These are phyloP conservation scores for Melastoma candidum DNA, from an alignment of 441 rosid species.

Conservation along the genomic window DNA sequence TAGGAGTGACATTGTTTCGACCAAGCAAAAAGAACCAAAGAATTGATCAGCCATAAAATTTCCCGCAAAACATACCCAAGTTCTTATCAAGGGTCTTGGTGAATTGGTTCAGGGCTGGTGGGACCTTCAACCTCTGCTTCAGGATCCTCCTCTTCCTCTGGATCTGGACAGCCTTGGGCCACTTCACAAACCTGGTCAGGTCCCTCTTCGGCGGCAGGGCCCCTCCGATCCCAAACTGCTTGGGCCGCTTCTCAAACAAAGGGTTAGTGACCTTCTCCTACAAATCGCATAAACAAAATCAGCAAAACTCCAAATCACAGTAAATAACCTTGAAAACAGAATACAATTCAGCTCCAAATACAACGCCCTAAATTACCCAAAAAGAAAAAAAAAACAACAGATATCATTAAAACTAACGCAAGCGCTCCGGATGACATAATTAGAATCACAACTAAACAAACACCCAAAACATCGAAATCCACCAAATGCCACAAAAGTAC, in stretches of 20 bases:
- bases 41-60: not conserved
- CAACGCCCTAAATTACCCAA: no score
- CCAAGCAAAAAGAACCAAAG: no score
- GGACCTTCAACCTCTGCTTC: constrained; percentile 85
- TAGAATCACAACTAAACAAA: no score
- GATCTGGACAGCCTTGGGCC: constrained; percentile 74
- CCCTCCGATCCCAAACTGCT: constrained; percentile 89
- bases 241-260: constrained; percentile 73
- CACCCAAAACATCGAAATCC: no score
- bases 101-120: constrained; percentile 81
- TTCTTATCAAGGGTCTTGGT: constrained; percentile 92
- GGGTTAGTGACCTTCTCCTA: constrained; percentile 84
- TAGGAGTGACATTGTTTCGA: not conserved
- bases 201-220: constrained; percentile 85
- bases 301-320: no score
- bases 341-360: no score
- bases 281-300: not conserved
- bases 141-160: constrained; percentile 87
- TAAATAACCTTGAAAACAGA: no score
- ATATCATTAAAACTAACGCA: no score
- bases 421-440: no score
- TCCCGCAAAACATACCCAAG: constrained; percentile 38
- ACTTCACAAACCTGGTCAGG: constrained; percentile 62
- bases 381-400: no score
- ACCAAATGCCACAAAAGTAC: not conserved